Evolutionary conservation across 176 grass and related monocot genomes (phyloP), one percentile per base, ranked within the genome.

Genomic region (Neostapfia colusana): DNA sequence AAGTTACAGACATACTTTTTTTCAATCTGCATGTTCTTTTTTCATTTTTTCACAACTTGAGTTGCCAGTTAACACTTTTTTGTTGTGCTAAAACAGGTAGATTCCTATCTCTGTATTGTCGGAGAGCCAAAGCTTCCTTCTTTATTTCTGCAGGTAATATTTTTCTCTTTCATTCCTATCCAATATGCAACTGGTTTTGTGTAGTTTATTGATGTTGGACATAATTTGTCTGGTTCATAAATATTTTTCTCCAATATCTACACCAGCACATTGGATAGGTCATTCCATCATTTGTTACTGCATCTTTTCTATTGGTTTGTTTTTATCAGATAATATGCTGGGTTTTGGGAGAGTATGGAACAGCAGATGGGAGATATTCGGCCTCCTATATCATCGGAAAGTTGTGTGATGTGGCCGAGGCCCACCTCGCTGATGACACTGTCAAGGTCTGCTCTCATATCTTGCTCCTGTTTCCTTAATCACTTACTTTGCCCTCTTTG

Each of bases 71-170:
- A 67, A 84, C 37, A 36, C 16, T 12, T 67, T 38, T 63, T 24
- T 26, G 4, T 83, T 80, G 62, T 63, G 48, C 26, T 67, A 88
- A 24, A 86, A 49, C 80, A 99, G 96, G 96, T 99, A 37, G 88
- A 90, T 90, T 99, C 96, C 40, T 99, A 99, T 77, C 69, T 99
- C 39, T 84, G 70, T 40, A 99, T 99, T 93, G 83, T 95, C 48
- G 96, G 92, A 70, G 96, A 99, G 63, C 96, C 96, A 70, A 99
- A 99, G 81, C 92, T 99, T 89, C 96, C 96, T 55, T 99, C 96
- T 87, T 81, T 85, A 8, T 99, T 99, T 88, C 84, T 99, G 34
- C 96, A 99, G 80, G 96, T 99, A 87, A 17, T 84, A 63, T 41
- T 80, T 83, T 51, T 38, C 49, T 75, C 11, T 60, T 67, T 67